Conservation (phyloP, 768 basidiomycete species). For the Rhizopogon vesiculosus region DNA sequence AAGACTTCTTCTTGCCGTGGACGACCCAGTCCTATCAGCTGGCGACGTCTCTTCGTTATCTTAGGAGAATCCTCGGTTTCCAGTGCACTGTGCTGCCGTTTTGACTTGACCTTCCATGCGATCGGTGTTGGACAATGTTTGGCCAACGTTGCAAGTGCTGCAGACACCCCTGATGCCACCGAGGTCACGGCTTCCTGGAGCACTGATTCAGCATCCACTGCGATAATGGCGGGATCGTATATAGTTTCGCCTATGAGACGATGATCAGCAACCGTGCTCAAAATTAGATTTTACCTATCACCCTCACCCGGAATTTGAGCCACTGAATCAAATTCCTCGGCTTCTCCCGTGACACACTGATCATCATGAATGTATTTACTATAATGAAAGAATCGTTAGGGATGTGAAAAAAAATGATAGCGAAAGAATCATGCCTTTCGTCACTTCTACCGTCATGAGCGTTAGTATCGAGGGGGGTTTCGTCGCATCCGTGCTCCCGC, state of each 20-base stretch:
- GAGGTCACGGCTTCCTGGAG: not conserved
- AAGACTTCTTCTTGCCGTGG: not conserved
- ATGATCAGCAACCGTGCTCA: not conserved
- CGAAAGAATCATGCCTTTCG: not conserved
- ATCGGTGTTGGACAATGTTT: not conserved
- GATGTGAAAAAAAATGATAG: not conserved
- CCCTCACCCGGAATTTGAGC: not conserved
- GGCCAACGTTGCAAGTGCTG: not conserved
- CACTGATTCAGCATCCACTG: no score
- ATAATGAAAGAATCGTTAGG: not conserved
- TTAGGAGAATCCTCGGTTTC: not conserved
- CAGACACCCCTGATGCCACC: not conserved
- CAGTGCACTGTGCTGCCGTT: not conserved
- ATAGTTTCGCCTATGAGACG: not conserved
- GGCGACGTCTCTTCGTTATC: not conserved
- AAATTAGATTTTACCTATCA: not conserved
- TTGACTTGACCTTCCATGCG: not conserved
- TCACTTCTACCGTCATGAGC: not conserved
- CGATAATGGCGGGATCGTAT: not conserved
- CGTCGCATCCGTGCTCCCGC: not conserved
- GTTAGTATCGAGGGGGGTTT: no score
- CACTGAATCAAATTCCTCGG: no score
- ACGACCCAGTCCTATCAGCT: not conserved
- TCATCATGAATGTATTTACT: not conserved
- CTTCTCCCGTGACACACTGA: not conserved